These are phyloP conservation scores for Beauveria sp. DNA, from an alignment of 2,329 filamentous ascomycete species.

Conservation along the genomic window DNA sequence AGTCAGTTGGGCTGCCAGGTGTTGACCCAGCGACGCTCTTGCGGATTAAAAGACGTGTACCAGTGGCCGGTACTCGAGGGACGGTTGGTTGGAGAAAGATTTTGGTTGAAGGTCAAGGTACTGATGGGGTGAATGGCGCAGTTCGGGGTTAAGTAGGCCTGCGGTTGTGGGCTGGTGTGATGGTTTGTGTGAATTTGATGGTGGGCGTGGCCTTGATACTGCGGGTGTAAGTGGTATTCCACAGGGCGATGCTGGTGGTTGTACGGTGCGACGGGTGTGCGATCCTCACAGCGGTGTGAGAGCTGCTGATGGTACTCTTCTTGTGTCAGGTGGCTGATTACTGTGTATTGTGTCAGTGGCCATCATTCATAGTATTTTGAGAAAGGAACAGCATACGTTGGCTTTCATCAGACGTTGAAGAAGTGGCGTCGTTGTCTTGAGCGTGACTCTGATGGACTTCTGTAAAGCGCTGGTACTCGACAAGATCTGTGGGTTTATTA, in stretches of 20 bases:
- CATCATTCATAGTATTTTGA: too few relatives aligned
- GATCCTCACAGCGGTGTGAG: not conserved
- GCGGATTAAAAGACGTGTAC: slow-evolving; percentile 26
- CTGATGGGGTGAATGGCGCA: slow-evolving; percentile 18
- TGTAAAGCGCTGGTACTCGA: not conserved
- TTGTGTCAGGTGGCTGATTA: not conserved
- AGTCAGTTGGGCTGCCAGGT: slow-evolving; percentile 26
- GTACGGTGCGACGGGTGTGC: not conserved
- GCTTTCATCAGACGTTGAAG: not conserved
- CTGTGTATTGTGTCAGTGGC: not conserved
- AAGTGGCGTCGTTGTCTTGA: not conserved
- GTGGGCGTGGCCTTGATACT: not conserved
- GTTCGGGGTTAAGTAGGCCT: not conserved
- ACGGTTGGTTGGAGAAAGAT: slow-evolving; percentile 16
- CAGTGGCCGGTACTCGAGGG: slow-evolving; percentile 23
- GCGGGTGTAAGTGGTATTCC: slow-evolving; percentile 1
- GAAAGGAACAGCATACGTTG: not conserved
- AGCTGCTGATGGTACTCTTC: not conserved
- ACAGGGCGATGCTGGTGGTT: not conserved
- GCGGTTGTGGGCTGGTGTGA: not conserved
- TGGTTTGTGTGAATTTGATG: not conserved
- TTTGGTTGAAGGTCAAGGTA: slow-evolving; percentile 19
- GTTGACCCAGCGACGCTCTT: slow-evolving; percentile 21
- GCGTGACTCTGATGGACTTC: not conserved
- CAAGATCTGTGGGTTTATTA: not conserved